phyloP scores from a whole-genome alignment of 179 eudicot species.

The Nepenthes alata region DNA sequence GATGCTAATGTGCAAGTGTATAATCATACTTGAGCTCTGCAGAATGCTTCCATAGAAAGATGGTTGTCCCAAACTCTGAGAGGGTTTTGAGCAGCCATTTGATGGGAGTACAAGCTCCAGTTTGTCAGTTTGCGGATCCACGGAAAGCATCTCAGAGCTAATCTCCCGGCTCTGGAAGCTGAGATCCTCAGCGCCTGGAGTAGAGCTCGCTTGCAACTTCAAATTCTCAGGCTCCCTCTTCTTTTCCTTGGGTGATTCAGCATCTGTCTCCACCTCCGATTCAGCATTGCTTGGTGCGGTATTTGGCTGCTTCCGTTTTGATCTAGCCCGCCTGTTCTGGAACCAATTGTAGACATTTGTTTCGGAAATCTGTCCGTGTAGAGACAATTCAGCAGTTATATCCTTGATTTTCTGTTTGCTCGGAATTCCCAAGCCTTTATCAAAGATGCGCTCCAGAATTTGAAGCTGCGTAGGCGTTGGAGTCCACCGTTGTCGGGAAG shows the following conservation, averaged over 20 bases:
- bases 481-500: slow-evolving; percentile 82
- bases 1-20: background rate
- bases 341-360: slow-evolving; percentile 96
- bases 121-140: slow-evolving; percentile 36
- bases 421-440: slow-evolving; percentile 77
- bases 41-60: slow-evolving; percentile 58
- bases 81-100: slow-evolving; percentile 27
- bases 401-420: slow-evolving; percentile 90
- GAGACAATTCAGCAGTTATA: slow-evolving; percentile 62
- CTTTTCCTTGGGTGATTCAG: slow-evolving; percentile 64
- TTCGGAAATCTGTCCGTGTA: slow-evolving; percentile 83
- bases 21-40: slow-evolving; percentile 60
- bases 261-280: slow-evolving; percentile 82
- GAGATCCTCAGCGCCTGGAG: slow-evolving; percentile 33
- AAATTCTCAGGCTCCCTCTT: slow-evolving; percentile 47
- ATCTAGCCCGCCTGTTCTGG: slow-evolving; percentile 92
- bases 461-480: slow-evolving; percentile 83
- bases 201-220: slow-evolving; percentile 32
- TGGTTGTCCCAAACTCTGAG: slow-evolving; percentile 44
- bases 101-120: slow-evolving; percentile 33
- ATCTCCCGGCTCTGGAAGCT: slow-evolving; percentile 57
- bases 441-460: slow-evolving; percentile 71
- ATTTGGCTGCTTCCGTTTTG: slow-evolving; percentile 69
- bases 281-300: slow-evolving; percentile 48
- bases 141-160: slow-evolving; percentile 44